Base-by-base conservation (phyloP, 2,329 filamentous ascomycete genomes). In the Myriangium duriaei region DNA sequence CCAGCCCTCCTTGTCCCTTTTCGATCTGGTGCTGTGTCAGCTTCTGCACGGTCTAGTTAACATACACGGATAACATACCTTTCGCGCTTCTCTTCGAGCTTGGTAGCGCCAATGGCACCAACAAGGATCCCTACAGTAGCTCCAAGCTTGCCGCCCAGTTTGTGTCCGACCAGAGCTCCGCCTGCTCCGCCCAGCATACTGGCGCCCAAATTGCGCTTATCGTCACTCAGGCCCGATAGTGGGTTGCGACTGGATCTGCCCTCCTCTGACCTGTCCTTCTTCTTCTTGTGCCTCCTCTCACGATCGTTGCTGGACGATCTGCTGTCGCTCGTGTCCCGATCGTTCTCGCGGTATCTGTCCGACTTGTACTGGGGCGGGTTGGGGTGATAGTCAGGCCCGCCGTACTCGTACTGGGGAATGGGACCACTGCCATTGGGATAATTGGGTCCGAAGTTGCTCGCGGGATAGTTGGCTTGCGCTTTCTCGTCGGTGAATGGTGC, bases 131-230 rank as follows among this genome's bases (percentile, higher is more conserved):
- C 36, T 5, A 19, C 36, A 11, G 32, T 30, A 1, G 36, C 32
- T 18, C 36, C 36, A 29, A 39, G 12, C 6, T 28, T 46, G 17
- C 43, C 45, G 5, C 41, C 43, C 4, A 50, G 32, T 33, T 51
- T 49, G 15, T 51, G 48, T 10, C 49, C 51, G 2, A 53, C 32
- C 30, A 49, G 46, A 0, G 51, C 51, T 10, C 51, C 51, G 5
- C 45, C 51, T 4, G 48, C 48, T 3, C 49, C 49, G 15, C 51
- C 51, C 6, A 52, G 37, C 6, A 53, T 31, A 13, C 49, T 48
- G 11, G 49, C 46, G n/a, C 43, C 51, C 10, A 53, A 30, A 2
- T 50, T 50, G 4, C 50, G 40, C 24, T 54, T 49, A 29, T 48
- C 48, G n/a, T 48, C 48, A 11, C 43, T 47, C 16, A 39, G 15